Evolutionary conservation across 2,329 filamentous ascomycete genomes (phyloP).

Genomic region (Aspergillus terreus): DNA sequence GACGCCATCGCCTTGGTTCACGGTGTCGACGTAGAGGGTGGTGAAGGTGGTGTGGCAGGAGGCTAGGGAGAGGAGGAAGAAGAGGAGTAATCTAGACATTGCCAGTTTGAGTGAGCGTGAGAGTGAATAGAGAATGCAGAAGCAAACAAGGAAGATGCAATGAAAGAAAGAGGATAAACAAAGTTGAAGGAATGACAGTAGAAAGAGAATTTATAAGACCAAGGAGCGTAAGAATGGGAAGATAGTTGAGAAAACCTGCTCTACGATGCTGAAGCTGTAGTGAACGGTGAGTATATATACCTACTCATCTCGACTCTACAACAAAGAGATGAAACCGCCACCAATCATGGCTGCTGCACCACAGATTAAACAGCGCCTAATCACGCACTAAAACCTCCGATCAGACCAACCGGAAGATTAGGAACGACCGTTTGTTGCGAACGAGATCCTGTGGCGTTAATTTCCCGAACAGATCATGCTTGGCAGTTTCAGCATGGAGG

Average conservation of each 20-base stretch:
- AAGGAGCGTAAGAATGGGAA: neutral
- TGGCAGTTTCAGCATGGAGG: neutral
- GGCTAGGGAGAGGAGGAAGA: conserved; percentile 4
- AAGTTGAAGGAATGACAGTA: no score
- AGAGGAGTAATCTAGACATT: no score
- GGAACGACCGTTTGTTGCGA: neutral
- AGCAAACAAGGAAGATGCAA: no score
- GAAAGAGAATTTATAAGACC: neutral
- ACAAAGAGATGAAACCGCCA: neutral
- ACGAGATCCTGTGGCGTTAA: neutral
- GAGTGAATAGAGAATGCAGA: no score
- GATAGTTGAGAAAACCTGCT: neutral
- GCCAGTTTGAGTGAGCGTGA: no score
- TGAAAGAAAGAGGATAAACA: no score
- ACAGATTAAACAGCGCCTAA: neutral
- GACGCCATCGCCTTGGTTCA: conserved; percentile 65
- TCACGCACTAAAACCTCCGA: neutral
- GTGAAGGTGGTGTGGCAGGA: conserved; percentile 59
- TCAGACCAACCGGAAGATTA: neutral
- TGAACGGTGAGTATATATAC: neutral
- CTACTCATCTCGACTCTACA: neutral
- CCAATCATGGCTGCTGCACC: neutral
- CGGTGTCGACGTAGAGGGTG: conserved; percentile 59
- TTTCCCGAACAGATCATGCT: neutral
- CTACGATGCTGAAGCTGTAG: no score